A percentile compares a stretch with the other conserved stretches of the same genome.
These are phyloP conservation scores for Inga oerstediana DNA, from an alignment of 306 rosid genomes.

Conservation along the genomic window DNA sequence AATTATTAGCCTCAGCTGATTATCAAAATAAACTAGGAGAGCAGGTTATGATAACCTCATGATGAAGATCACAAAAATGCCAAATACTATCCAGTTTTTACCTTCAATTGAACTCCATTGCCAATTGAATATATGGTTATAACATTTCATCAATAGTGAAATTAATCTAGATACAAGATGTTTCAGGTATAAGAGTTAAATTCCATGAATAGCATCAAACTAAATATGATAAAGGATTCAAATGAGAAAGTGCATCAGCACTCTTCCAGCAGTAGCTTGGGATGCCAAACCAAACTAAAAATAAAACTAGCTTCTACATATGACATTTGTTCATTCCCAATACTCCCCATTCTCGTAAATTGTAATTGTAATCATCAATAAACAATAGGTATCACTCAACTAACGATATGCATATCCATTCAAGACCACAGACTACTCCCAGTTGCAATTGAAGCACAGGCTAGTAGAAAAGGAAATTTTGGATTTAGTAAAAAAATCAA, in stretches of 20 bases:
- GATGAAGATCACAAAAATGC: constrained; percentile 12
- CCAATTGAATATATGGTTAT: neutral
- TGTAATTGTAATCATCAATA: no score
- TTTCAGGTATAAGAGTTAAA: neutral
- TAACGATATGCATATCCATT: no score
- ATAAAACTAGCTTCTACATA: neutral
- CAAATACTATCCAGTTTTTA: constrained; percentile 13
- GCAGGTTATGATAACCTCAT: neutral
- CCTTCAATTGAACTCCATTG: neutral
- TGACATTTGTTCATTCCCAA: no score
- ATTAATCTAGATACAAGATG: neutral
- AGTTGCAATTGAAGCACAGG: no score
- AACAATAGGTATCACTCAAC: no score
- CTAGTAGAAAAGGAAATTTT: no score
- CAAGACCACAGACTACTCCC: no score
- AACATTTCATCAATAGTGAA: neutral
- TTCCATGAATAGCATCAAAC: neutral
- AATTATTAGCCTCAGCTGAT: constrained; percentile 16
- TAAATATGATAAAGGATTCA: constrained; percentile 3
- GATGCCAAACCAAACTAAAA: constrained; percentile 16
- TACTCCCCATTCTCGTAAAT: no score
- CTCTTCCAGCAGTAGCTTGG: neutral
- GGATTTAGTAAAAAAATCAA: no score
- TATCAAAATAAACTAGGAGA: constrained; percentile 20
- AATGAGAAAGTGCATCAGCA: constrained; percentile 31